phyloP scores from a whole-genome alignment of 805 yeast species.

The Tetrapisispora nanseiensis region DNA sequence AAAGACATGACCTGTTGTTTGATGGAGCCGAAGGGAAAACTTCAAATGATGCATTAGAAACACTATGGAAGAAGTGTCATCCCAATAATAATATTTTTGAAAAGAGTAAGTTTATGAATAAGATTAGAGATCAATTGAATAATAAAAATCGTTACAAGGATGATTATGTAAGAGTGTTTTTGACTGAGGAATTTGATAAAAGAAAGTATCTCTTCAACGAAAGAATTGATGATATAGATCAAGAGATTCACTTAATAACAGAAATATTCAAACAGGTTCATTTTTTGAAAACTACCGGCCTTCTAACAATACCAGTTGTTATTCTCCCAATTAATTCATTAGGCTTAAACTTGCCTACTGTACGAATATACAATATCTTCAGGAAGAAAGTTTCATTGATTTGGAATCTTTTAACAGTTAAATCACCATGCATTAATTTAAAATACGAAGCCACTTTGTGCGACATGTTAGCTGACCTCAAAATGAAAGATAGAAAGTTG shows the following conservation, averaged over 20 bases:
- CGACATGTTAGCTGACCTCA: background rate
- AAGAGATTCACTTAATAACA: background rate
- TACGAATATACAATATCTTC: background rate
- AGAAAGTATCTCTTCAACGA: background rate
- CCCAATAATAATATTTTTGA: background rate
- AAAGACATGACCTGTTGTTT: conserved; percentile 1
- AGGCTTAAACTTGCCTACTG: background rate
- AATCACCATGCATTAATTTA: background rate
- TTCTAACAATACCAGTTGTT: background rate
- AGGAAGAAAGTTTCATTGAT: background rate
- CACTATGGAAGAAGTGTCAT: background rate
- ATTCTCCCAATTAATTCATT: conserved; percentile 1
- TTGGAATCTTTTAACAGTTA: background rate
- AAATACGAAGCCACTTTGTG: background rate
- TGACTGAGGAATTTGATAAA: background rate
- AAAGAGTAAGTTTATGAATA: background rate
- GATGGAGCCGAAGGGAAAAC: too few relatives aligned
- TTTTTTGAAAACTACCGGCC: background rate
- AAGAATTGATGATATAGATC: background rate
- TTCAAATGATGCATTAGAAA: background rate
- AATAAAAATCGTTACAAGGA: background rate
- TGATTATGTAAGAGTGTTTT: background rate
- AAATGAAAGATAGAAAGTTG: background rate
- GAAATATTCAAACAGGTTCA: conserved; percentile 3
- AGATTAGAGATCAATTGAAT: background rate